Evolutionary conservation across 2,329 filamentous ascomycete species (phyloP), one percentile per base, ranked within the genome.

Genomic region (Talaromyces sp.): DNA sequence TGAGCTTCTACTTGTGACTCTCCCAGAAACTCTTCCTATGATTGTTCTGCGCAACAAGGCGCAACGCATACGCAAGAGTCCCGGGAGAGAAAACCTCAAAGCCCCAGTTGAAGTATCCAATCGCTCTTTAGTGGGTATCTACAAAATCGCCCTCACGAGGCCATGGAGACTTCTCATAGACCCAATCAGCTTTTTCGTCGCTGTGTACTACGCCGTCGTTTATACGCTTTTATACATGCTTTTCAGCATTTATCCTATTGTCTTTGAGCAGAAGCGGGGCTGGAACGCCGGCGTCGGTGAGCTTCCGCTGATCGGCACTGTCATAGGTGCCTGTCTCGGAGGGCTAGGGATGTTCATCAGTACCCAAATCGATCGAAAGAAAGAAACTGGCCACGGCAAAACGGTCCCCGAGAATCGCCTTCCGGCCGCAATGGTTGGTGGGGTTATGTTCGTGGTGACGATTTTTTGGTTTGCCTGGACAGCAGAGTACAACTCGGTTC

Each of bases 201-300:
- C 33, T n/a, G 6, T 35, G 5, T 35, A 35, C n/a, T 14, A 14
- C 7, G 13, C 33, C 4, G 13, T 35, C n/a, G 33, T 35, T 2
- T 35, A 35, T 6, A 16, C 33, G n/a, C 13, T 35, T n/a, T 1
- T 83, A 80, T 57, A 83, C 65, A 83, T 84, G 80, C 73, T 84
- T 13, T 84, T 85, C 65, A 77, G 72, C 20, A 82, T 82, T 50
- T 84, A 83, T 48, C 80, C 81, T 3, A 80, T 82, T 33, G 77
- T 83, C 7, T 62, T 62, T 33, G 77, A 81, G 55, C 64, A 80
- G 42, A 74, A 68, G 55, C 74, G 80, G 3, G 80, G 79, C 1
- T 84, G 80, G 80, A 83, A 81, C 56, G 55, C 74, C 0, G 80
- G 80, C 6, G 76, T 82, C 2, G 79, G 78, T 4, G 75, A 81